Evolutionary conservation across 768 basidiomycete species (phyloP).

Genomic region (Pholiota molesta): DNA sequence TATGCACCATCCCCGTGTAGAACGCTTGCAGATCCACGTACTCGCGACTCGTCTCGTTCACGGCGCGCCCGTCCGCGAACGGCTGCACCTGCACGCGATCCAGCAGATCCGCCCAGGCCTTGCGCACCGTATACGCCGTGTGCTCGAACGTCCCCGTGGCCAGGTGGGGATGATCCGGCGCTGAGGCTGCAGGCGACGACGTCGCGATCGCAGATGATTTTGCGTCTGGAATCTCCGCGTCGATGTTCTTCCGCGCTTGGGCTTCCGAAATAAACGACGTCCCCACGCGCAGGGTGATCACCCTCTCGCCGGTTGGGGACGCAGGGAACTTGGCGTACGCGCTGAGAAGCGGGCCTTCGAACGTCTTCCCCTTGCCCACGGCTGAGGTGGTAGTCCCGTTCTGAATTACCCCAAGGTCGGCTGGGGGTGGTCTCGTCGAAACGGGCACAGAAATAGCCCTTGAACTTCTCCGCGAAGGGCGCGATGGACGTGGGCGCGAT

Average conservation of each 20-base stretch:
- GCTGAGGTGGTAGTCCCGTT: constrained; percentile 36
- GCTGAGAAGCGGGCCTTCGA: constrained; percentile 48
- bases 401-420: constrained; percentile 47
- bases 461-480: constrained; percentile 42
- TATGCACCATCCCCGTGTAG: constrained; percentile 67
- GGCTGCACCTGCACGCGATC: constrained; percentile 53
- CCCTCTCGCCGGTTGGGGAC: constrained; percentile 12
- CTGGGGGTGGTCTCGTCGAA: constrained; percentile 49
- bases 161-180: constrained; percentile 10
- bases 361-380: constrained; percentile 27
- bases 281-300: constrained; percentile 61
- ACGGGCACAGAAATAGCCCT: constrained; percentile 62
- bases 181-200: not conserved
- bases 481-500: constrained; percentile 56
- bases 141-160: constrained; percentile 43
- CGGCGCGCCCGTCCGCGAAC: constrained; percentile 29
- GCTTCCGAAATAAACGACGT: constrained; percentile 77
- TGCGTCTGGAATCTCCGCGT: constrained; percentile 29
- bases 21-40: constrained; percentile 48
- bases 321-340: constrained; percentile 54
- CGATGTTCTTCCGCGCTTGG: constrained; percentile 59
- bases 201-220: constrained; percentile 11
- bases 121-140: constrained; percentile 50
- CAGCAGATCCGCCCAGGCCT: constrained; percentile 61
- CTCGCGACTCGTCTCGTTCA: constrained; percentile 29